phyloP scores from a whole-genome alignment of 2,329 filamentous ascomycete genomes.

The Fusarium ramigenum region DNA sequence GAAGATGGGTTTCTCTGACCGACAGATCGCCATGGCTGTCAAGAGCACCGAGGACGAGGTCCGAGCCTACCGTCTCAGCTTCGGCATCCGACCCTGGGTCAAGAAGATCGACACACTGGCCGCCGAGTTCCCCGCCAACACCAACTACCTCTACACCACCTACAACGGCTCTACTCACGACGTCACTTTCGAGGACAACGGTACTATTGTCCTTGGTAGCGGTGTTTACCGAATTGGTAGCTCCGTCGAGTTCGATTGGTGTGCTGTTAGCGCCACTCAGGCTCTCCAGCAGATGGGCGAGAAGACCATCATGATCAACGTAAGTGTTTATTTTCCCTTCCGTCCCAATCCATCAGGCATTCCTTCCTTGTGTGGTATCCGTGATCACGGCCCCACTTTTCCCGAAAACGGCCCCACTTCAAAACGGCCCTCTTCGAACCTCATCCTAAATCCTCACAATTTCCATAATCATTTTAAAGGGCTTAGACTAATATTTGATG shows the following conservation, averaged over 20 bases:
- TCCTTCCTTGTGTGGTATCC: not conserved
- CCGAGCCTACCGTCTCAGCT: conserved; percentile 82
- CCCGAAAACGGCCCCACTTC: not conserved
- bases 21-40: conserved; percentile 89
- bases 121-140: conserved; percentile 93
- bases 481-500: not conserved
- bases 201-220: conserved; percentile 87
- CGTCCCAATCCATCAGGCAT: not conserved
- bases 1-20: conserved; percentile 97
- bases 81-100: conserved; percentile 93
- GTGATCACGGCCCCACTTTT: not conserved
- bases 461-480: not conserved
- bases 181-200: conserved; percentile 92
- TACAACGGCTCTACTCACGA: conserved; percentile 97
- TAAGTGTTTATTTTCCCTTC: conserved; percentile 49
- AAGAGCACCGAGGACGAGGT: conserved; percentile 90
- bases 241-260: conserved; percentile 99
- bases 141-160: conserved; percentile 96
- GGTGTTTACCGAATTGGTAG: conserved; percentile 98
- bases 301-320: conserved; percentile 98
- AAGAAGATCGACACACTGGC: conserved; percentile 99
- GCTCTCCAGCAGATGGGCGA: conserved; percentile 87
- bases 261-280: conserved; percentile 88
- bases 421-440: not conserved
- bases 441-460: not conserved